Evolutionary conservation across 2,329 filamentous ascomycete genomes (phyloP), one percentile per base, ranked within the genome.

Genomic region (Scedosporium boydii): DNA sequence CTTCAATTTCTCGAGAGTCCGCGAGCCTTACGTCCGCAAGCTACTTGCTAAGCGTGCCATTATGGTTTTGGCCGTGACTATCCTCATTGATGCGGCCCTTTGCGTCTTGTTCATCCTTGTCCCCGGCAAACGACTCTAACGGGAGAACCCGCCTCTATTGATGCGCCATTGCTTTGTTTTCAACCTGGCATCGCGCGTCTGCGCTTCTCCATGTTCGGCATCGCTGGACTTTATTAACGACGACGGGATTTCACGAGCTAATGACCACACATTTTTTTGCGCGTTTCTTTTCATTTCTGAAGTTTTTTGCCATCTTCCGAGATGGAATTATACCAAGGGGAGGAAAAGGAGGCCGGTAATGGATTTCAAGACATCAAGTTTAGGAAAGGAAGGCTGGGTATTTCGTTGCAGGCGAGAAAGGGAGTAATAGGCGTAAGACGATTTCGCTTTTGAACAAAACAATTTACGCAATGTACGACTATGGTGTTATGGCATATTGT

Each of bases 31-130:
- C 72, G 89, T 99, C 62, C 88, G 91, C 66, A 90, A 87, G 70
- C 85, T 98, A 21, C 82, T 99, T 62, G 86, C 86, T 67, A 93
- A 93, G 73, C 88, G 95, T 63, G 88, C 95, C 0, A 71, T 91
- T 53, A 92, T 95, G 77, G 90, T 95, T 14, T 77, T 97, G 14
- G 79, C 85, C 7, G 82, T 95, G 65, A 93, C 93, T 34, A 73
- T 87, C 29, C 73, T 96, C 38, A 81, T 96, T 62, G 90, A 93
- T 66, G 87, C 90, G 3, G 90, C 87, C n/a, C 77, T 98, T 14
- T 91, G 90, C 69, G 83, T 95, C 63, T 79, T 99, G 27, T 99
- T 99, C 78, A 93, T 97, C 68, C 87, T 99, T 63, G 95, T 99
- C 4, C 95, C 95, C 1, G 93, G 95, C 62, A 96, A 90, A 73